These are phyloP conservation scores for Globisporangium rhizosaccharum DNA, from an alignment of 352 stramenopile genomes.

Conservation along the genomic window DNA sequence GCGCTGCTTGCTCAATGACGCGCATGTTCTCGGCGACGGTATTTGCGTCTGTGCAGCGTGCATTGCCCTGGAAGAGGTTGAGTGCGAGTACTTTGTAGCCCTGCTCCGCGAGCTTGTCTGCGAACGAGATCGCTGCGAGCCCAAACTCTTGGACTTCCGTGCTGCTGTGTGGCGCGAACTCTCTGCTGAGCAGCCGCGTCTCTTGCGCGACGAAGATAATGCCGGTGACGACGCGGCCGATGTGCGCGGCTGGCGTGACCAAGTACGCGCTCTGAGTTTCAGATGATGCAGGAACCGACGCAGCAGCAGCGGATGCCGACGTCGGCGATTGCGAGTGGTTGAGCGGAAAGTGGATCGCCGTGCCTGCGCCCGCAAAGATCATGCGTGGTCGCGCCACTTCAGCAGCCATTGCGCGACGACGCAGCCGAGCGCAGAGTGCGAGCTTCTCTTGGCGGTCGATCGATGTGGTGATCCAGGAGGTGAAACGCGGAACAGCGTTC, in stretches of 20 bases:
- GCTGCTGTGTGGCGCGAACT: constrained; percentile 15
- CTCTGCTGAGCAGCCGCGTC: constrained; percentile 19
- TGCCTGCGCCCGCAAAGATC: constrained; percentile 41
- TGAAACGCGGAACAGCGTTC: neutral
- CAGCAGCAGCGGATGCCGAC: constrained; percentile 1
- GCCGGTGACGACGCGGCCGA: constrained; percentile 79
- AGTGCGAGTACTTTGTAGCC: constrained; percentile 85
- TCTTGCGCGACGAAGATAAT: constrained; percentile 65
- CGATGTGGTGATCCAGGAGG: neutral
- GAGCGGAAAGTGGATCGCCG: constrained; percentile 39
- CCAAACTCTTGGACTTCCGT: constrained; percentile 33
- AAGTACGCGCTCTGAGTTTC: constrained; percentile 53
- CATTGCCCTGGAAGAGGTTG: constrained; percentile 28
- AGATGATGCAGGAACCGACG: constrained; percentile 5
- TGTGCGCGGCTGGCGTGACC: constrained; percentile 63
- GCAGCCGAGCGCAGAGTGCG: neutral
- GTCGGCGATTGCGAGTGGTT: constrained; percentile 13
- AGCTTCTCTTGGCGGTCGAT: neutral
- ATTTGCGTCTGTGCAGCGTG: constrained; percentile 4
- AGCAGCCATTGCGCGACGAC: constrained; percentile 8
- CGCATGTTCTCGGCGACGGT: constrained; percentile 19
- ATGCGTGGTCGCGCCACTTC: constrained; percentile 35
- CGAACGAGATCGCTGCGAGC: constrained; percentile 63
- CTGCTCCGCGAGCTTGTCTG: constrained; percentile 84
- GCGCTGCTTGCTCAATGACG: constrained; percentile 37